Percentiles rank a stretch among this genome's conserved stretches.
These are phyloP conservation scores for Kuraishia capsulata DNA, from an alignment of 805 yeast species.

Conservation along the genomic window DNA sequence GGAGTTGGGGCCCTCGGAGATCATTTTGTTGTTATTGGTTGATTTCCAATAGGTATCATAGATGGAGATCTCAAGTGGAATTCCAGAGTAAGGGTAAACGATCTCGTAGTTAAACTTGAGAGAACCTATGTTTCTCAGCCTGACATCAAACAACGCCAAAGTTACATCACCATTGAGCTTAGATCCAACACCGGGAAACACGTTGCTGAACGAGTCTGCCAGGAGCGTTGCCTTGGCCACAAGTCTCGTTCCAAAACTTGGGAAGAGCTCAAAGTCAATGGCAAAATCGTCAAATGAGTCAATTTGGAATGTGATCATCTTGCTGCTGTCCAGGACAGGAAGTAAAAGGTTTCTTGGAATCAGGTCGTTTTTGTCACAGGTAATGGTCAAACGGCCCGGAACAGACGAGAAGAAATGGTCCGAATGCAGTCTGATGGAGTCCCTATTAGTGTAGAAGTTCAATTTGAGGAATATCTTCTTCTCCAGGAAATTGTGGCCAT, in stretches of 20 bases:
- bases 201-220: constrained; percentile 35
- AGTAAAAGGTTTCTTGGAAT: constrained; percentile 81
- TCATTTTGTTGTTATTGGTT: constrained; percentile 39
- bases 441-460: constrained; percentile 43
- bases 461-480: constrained; percentile 80
- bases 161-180: constrained; percentile 29
- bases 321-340: constrained; percentile 64
- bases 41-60: constrained; percentile 97
- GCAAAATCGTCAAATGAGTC: constrained; percentile 66
- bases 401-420: constrained; percentile 36
- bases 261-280: constrained; percentile 84
- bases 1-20: background rate
- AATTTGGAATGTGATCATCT: constrained; percentile 70
- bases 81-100: constrained; percentile 82
- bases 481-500: constrained; percentile 93
- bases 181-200: constrained; percentile 27
- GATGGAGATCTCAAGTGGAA: constrained; percentile 78
- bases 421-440: constrained; percentile 33
- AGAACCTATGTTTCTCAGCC: constrained; percentile 77
- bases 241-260: constrained; percentile 88
- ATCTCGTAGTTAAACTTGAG: constrained; percentile 70
- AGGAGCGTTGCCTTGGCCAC: constrained; percentile 85
- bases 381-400: constrained; percentile 79
- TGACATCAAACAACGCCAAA: constrained; percentile 73
- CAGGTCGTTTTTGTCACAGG: constrained; percentile 66